These are phyloP conservation scores for Lentinula sp. DNA, from an alignment of 768 basidiomycete species.

Conservation along the genomic window DNA sequence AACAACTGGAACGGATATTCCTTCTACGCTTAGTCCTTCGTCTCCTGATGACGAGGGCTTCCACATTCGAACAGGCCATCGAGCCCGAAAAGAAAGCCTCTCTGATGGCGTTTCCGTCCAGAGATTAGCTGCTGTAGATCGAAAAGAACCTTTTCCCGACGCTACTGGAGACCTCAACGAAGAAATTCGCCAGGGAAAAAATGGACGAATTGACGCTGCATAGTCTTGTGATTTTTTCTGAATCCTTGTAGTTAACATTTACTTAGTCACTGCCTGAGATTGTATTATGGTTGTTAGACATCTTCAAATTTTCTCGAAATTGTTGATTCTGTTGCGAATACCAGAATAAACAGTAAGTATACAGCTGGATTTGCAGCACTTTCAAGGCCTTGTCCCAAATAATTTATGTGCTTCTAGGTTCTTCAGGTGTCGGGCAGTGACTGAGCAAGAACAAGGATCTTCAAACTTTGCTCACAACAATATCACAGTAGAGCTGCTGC, in stretches of 20 bases:
- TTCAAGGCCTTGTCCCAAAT: no score
- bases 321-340: no score
- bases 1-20: not conserved
- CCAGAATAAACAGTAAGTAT: no score
- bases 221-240: no score
- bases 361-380: no score
- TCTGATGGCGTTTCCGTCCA: slow-evolving; percentile 58
- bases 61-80: slow-evolving; percentile 29
- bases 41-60: slow-evolving; percentile 28
- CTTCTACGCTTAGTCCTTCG: slow-evolving; percentile 7
- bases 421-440: no score
- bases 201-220: not conserved
- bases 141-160: slow-evolving; percentile 49
- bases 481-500: no score
- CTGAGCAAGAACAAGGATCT: no score
- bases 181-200: slow-evolving; percentile 41
- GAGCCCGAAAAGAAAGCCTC: slow-evolving; percentile 57
- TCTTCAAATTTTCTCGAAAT: no score
- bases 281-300: not conserved
- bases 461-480: no score
- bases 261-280: not conserved
- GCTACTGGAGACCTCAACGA: slow-evolving; percentile 65
- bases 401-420: no score
- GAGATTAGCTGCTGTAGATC: slow-evolving; percentile 56
- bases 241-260: not conserved